phyloP scores from a whole-genome alignment of 345 rosid species.

The Hevea brasiliensis region DNA sequence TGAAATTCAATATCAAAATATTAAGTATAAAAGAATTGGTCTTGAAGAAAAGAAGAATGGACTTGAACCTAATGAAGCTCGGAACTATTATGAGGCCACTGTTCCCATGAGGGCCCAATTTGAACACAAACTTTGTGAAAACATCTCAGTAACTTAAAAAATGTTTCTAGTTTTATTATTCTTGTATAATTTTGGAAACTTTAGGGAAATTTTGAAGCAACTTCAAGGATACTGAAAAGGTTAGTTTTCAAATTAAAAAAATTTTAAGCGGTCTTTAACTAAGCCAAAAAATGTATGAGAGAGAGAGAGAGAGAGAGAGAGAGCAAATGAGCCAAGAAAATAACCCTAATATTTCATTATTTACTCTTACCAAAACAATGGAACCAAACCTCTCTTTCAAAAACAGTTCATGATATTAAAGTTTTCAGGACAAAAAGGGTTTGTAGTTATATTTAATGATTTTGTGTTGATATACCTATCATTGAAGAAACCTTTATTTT shows the following conservation, averaged over 20 bases:
- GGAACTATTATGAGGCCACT: no score
- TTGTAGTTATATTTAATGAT: not conserved
- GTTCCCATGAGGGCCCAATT: no score
- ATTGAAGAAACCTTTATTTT: not conserved
- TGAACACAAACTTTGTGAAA: no score
- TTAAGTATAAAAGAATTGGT: no score
- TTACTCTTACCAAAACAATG: not conserved
- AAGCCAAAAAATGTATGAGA: not conserved
- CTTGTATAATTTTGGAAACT: no score
- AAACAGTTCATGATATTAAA: not conserved
- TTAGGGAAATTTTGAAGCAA: no score
- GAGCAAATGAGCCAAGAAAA: not conserved
- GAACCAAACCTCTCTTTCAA: not conserved
- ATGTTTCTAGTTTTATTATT: no score
- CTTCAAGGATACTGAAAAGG: no score
- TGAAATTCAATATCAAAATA: no score
- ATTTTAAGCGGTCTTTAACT: not conserved
- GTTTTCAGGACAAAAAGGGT: not conserved
- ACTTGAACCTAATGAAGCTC: no score
- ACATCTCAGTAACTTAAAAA: no score
- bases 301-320: not conserved
- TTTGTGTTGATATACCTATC: not conserved
- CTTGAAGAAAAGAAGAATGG: no score
- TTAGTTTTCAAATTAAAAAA: not conserved
- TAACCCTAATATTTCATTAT: not conserved